Base-by-base conservation (phyloP, 1,284 basidiomycete genomes). In the Boletus smithii region DNA sequence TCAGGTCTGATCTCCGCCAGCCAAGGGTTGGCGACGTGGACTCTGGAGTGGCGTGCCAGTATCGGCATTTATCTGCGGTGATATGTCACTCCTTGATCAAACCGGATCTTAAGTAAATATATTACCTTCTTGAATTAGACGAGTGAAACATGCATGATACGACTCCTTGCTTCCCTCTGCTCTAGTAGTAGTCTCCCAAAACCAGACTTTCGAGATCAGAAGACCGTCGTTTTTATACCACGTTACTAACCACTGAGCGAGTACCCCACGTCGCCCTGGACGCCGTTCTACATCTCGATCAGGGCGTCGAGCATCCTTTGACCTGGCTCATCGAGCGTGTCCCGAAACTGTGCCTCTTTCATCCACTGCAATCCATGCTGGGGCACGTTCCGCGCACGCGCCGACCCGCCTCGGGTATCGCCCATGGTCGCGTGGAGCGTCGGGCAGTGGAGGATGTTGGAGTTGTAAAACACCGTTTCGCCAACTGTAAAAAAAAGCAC, bases 401-500 rank as follows among this genome's bases (percentile, higher is more conserved):
- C 68, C 3, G 75, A 71, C 6, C 87, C 85, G 1, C 84, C 85
- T 3, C 75, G 73, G 1, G 73, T 70, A 51, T 81, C 79, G 1
- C 88, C 88, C 65, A 88, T 83, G 45, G 73, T 81, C 1, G 79
- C 89, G 57, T 91, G 89, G 9, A 92, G 71, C 14, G 75, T 73
- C 8, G 81, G 86, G 46, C 83, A 85, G 58, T 91, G 87, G 24
- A 91, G 69, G 53, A 91, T 87, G 59, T 91, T 88, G 59, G 80
- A 83, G 61, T 89, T 88, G 66, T 91, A 91, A 65, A 91, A 91
- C 11, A 86, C 85, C 0, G 84, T 85, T 54, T 92, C 84, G 0
- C 89, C 88, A 1, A 74, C 74, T 77, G 52, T 71, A 49, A 22
- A 16, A 16, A 6, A n/a, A n/a, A n/a, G n/a, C n/a, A n/a, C n/a